Evolutionary conservation across 192 early-diverging fungal species (phyloP).

Genomic region (Podila verticillata): DNA sequence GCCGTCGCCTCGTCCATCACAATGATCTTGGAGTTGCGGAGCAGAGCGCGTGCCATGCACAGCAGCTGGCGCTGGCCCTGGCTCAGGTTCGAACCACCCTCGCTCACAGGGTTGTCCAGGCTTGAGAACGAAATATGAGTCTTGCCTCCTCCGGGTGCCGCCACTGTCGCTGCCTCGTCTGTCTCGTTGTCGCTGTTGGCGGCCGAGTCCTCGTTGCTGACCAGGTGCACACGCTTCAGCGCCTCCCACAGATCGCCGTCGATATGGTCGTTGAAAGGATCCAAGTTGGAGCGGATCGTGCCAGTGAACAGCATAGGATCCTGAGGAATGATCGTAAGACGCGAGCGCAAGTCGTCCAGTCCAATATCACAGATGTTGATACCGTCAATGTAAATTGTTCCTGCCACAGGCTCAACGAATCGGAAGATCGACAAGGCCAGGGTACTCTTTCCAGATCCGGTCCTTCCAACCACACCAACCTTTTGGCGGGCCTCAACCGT

Average conservation of each 20-base stretch:
- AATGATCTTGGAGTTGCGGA: constrained; percentile 70
- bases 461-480: constrained; percentile 87
- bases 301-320: constrained; percentile 74
- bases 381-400: constrained; percentile 77
- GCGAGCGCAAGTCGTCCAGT: constrained; percentile 76
- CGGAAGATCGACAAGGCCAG: constrained; percentile 81
- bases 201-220: constrained; percentile 33
- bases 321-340: constrained; percentile 86
- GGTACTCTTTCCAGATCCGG: constrained; percentile 87
- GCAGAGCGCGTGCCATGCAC: constrained; percentile 80
- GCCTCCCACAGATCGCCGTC: constrained; percentile 83
- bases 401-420: constrained; percentile 77
- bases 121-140: constrained; percentile 55
- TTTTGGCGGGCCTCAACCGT: constrained; percentile 63
- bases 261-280: constrained; percentile 82
- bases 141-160: constrained; percentile 6
- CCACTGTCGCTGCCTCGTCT: not conserved
- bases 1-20: constrained; percentile 93
- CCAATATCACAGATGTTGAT: constrained; percentile 76
- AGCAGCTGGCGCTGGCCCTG: constrained; percentile 87
- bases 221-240: constrained; percentile 78
- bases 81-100: constrained; percentile 80
- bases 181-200: constrained; percentile 28
- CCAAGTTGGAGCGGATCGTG: constrained; percentile 84
- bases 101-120: constrained; percentile 62